phyloP scores from a whole-genome alignment of 352 stramenopile genomes.

The Globisporangium canariense region DNA sequence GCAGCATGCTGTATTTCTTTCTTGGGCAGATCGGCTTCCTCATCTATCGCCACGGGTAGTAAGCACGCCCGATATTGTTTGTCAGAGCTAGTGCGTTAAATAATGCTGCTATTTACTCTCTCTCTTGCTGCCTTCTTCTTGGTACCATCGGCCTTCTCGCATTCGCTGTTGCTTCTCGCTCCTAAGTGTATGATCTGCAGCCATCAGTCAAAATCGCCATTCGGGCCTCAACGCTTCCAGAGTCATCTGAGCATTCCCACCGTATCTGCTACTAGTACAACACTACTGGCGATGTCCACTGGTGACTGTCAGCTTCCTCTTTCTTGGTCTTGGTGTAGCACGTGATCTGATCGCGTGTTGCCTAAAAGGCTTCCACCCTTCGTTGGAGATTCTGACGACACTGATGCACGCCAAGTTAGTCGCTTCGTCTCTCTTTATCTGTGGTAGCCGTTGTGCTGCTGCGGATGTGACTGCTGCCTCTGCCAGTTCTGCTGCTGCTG shows the following conservation, averaged over 20 bases:
- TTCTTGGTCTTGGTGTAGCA: not conserved
- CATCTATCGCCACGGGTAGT: constrained; percentile 65
- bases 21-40: constrained; percentile 78
- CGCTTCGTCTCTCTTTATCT: not conserved
- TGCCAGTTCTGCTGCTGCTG: constrained; percentile 4
- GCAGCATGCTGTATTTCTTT: constrained; percentile 82
- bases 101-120: constrained; percentile 22
- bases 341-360: not conserved
- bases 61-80: constrained; percentile 1
- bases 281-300: no score
- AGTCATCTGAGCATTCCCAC: no score
- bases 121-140: constrained; percentile 5
- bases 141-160: not conserved
- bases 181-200: not conserved
- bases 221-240: no score
- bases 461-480: not conserved
- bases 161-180: not conserved
- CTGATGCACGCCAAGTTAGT: no score
- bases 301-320: not conserved
- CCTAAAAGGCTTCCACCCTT: not conserved
- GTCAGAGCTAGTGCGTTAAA: constrained; percentile 24
- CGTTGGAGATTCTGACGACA: not conserved
- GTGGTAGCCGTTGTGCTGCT: not conserved
- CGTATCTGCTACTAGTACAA: no score
- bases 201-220: not conserved